A percentile compares a stretch with the other conserved stretches of the same genome.
Evolutionary conservation across 2,329 filamentous ascomycete genomes (phyloP).

Genomic region (Incumbomyces lentus): DNA sequence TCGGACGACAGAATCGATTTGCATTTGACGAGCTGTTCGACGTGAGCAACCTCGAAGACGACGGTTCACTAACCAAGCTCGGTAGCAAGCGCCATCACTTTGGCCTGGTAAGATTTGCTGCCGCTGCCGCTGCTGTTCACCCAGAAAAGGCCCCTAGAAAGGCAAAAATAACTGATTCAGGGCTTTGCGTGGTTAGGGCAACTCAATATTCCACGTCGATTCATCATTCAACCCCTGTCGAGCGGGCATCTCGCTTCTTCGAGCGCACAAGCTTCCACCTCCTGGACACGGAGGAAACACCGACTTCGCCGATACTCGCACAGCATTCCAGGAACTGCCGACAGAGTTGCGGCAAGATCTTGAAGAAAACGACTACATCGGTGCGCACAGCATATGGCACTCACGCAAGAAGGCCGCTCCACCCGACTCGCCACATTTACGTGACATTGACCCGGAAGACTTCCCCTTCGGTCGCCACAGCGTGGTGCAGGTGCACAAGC

Average conservation of each 20-base stretch:
- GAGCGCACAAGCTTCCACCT: conserved; percentile 42
- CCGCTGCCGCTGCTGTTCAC: background rate
- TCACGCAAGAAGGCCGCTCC: conserved; percentile 40
- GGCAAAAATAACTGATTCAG: too few relatives aligned
- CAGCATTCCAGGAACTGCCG: conserved; percentile 41
- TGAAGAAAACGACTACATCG: conserved; percentile 34
- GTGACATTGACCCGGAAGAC: conserved; percentile 32
- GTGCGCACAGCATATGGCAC: conserved; percentile 43
- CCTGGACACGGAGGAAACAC: conserved; percentile 40
- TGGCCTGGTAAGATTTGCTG: conserved; percentile 27
- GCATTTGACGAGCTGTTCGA: conserved; percentile 46
- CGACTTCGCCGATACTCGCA: conserved; percentile 44
- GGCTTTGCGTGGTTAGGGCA: conserved; percentile 29
- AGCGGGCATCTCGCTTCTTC: conserved; percentile 42
- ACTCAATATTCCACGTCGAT: conserved; percentile 46
- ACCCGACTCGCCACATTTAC: conserved; percentile 35
- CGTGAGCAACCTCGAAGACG: conserved; percentile 44
- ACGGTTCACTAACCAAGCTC: conserved; percentile 35
- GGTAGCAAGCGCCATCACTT: conserved; percentile 32
- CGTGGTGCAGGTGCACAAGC: conserved; percentile 43
- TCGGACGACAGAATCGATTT: conserved; percentile 39
- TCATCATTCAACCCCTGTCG: conserved; percentile 47
- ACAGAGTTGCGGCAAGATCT: conserved; percentile 27
- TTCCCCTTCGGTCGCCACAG: conserved; percentile 37
- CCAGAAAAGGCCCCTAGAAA: too few relatives aligned